These are phyloP conservation scores for Ceratocystis harringtonii DNA, from an alignment of 2,329 filamentous ascomycete genomes.

Conservation along the genomic window DNA sequence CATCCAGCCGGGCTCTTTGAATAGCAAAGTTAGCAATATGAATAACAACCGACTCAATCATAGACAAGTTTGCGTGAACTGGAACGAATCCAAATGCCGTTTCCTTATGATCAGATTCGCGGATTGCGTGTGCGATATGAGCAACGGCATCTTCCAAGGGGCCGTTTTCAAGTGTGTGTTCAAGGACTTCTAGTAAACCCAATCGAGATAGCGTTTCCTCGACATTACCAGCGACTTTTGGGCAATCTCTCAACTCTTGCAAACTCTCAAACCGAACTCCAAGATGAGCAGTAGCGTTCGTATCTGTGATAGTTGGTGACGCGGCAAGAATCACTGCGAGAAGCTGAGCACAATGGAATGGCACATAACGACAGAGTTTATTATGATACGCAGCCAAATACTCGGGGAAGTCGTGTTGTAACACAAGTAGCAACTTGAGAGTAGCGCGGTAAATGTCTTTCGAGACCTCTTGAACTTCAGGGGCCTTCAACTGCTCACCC, in stretches of 20 bases:
- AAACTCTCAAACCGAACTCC: conserved; percentile 63
- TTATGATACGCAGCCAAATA: conserved; percentile 82
- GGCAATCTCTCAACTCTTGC: conserved; percentile 56
- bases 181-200: conserved; percentile 44
- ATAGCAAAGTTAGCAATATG: conserved; percentile 66
- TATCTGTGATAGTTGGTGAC: conserved; percentile 59
- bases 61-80: conserved; percentile 50
- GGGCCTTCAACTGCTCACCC: conserved; percentile 62
- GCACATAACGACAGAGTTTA: conserved; percentile 65
- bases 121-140: conserved; percentile 59
- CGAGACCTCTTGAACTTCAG: conserved; percentile 51
- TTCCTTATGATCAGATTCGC: conserved; percentile 35
- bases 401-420: conserved; percentile 90
- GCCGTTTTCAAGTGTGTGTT: conserved; percentile 44
- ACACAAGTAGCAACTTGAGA: conserved; percentile 64
- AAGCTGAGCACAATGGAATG: conserved; percentile 70
- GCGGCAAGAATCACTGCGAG: conserved; percentile 79
- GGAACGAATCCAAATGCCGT: conserved; percentile 52
- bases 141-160: conserved; percentile 59
- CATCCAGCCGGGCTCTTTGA: conserved; percentile 40
- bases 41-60: conserved; percentile 71
- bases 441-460: conserved; percentile 77
- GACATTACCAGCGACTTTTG: conserved; percentile 50
- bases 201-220: conserved; percentile 36
- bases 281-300: conserved; percentile 56